A percentile compares a stretch with the other conserved stretches of the same genome.
Evolutionary conservation across 2,329 filamentous ascomycete species (phyloP).

Genomic region (Penicillium paneum): DNA sequence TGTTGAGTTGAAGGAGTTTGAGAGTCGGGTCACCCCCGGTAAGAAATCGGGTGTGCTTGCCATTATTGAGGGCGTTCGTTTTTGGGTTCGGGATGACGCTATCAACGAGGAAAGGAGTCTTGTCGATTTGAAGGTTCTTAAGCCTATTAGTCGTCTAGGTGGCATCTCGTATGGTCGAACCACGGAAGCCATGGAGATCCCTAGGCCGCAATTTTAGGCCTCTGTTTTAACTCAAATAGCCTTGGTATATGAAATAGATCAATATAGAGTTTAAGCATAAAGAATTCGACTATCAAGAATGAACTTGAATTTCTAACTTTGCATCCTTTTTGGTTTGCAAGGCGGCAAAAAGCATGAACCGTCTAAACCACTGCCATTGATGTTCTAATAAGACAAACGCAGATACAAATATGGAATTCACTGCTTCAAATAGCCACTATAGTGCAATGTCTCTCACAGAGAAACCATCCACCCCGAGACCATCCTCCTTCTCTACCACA

Average conservation of each 20-base stretch:
- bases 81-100: conserved; percentile 88
- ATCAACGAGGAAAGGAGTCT: conserved; percentile 72
- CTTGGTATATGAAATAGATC: neutral
- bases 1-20: conserved; percentile 71
- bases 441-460: conserved; percentile 9
- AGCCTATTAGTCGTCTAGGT: conserved; percentile 73
- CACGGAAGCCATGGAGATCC: conserved; percentile 69
- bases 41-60: conserved; percentile 72
- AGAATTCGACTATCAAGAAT: no score
- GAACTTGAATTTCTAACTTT: no score
- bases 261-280: no score
- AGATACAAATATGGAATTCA: neutral
- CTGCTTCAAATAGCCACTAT: neutral
- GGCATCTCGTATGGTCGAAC: conserved; percentile 79
- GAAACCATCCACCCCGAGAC: conserved; percentile 13
- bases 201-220: conserved; percentile 32
- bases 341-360: no score
- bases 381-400: neutral
- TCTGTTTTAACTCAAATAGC: neutral
- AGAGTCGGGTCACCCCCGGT: conserved; percentile 66
- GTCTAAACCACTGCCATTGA: no score
- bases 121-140: conserved; percentile 72
- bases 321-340: no score
- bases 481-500: conserved; percentile 13
- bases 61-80: conserved; percentile 77